phyloP scores from a whole-genome alignment of 2,329 filamentous ascomycete species.

The Verticillium nubilum region DNA sequence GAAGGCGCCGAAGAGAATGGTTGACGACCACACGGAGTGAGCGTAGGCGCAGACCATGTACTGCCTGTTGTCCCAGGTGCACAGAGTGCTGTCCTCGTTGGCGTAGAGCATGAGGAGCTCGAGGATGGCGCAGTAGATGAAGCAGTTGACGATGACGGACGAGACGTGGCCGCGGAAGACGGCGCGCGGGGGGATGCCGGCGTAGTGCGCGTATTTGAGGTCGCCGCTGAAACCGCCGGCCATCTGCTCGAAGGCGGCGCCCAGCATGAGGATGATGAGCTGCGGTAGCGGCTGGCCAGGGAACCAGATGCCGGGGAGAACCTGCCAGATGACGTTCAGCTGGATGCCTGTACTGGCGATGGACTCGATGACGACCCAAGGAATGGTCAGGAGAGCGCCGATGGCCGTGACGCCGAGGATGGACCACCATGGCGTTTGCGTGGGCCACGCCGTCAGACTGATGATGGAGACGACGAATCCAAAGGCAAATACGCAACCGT shows the following conservation, averaged over 20 bases:
- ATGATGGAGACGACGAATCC: constrained; percentile 27
- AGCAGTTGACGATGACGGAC: constrained; percentile 31
- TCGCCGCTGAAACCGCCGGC: constrained; percentile 26
- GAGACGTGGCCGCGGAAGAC: constrained; percentile 34
- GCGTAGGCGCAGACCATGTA: constrained; percentile 24
- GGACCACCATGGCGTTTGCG: constrained; percentile 22
- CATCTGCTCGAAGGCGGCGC: constrained; percentile 21
- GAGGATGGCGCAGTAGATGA: constrained; percentile 36
- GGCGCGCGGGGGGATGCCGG: constrained; percentile 24
- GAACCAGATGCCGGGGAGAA: constrained; percentile 27
- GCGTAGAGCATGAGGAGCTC: constrained; percentile 26
- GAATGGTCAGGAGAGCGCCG: constrained; percentile 35
- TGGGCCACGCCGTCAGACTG: constrained; percentile 20
- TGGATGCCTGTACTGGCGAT: constrained; percentile 44
- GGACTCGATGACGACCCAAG: constrained; percentile 37
- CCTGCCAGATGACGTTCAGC: constrained; percentile 45
- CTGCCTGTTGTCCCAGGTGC: constrained; percentile 20
- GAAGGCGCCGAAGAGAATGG: constrained; percentile 23
- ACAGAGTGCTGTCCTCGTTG: constrained; percentile 25
- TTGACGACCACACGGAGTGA: constrained; percentile 24
- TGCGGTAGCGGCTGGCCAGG: constrained; percentile 17
- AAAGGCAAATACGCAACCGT: constrained; percentile 29
- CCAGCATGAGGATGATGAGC: constrained; percentile 19
- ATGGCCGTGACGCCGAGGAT: constrained; percentile 26
- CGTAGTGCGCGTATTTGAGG: constrained; percentile 28